A percentile compares a stretch with the other conserved stretches of the same genome.
Conservation (phyloP, 352 stramenopile genomes). For the Peronospora tabacina region DNA sequence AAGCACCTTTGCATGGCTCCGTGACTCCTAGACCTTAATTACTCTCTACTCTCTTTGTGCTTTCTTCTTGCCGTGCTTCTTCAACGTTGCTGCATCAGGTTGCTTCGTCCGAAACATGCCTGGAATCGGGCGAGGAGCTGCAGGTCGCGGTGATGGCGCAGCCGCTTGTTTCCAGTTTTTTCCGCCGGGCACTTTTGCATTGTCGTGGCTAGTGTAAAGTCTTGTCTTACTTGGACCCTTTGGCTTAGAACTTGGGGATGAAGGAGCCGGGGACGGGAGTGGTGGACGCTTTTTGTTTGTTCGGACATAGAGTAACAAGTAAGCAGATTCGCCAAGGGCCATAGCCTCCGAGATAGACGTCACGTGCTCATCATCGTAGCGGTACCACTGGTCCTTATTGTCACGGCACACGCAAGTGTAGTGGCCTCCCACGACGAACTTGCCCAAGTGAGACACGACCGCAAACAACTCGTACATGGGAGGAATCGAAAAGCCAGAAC, state of each 20-base stretch:
- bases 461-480: slow-evolving; percentile 79
- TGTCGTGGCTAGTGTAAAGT: slow-evolving; percentile 12
- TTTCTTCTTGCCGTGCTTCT: slow-evolving; percentile 35
- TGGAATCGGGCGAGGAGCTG: slow-evolving; percentile 23
- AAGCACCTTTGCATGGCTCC: no score
- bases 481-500: slow-evolving; percentile 30
- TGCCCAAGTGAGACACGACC: slow-evolving; percentile 74
- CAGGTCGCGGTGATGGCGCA: slow-evolving; percentile 3
- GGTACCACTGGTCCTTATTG: slow-evolving; percentile 86
- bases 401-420: slow-evolving; percentile 80
- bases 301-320: slow-evolving; percentile 77
- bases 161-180: slow-evolving; percentile 25
- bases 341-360: slow-evolving; percentile 60
- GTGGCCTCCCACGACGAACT: slow-evolving; percentile 72
- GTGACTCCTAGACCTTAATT: slow-evolving; percentile 5
- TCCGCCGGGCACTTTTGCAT: slow-evolving; percentile 12
- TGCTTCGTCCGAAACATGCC: slow-evolving; percentile 34
- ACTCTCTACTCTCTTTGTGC: slow-evolving; percentile 16
- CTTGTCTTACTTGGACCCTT: slow-evolving; percentile 14
- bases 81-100: slow-evolving; percentile 15
- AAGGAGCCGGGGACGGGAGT: slow-evolving; percentile 3
- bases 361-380: slow-evolving; percentile 79
- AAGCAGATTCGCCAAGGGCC: slow-evolving; percentile 65
- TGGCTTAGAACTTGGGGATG: slow-evolving; percentile 18
- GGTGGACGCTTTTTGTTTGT: slow-evolving; percentile 37